Evolutionary conservation across 2,329 filamentous ascomycete genomes (phyloP).

Genomic region (Dendryphion nanum): DNA sequence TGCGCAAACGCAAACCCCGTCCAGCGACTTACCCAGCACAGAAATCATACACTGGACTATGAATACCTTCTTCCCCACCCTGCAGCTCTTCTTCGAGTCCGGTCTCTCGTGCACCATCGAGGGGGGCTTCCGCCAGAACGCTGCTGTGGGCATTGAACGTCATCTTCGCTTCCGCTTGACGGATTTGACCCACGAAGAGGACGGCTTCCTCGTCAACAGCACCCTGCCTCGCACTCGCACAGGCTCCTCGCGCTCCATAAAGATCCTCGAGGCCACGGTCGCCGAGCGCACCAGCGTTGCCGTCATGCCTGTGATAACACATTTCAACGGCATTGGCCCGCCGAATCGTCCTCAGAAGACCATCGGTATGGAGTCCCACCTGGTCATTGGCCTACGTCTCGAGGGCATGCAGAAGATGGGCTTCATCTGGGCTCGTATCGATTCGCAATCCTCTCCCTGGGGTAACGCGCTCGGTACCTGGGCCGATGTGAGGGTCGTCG

Average conservation of each 20-base stretch:
- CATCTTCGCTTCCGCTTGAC: constrained; percentile 26
- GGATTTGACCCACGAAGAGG: constrained; percentile 25
- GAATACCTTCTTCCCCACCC: constrained; percentile 28
- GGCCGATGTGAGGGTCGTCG: constrained; percentile 20
- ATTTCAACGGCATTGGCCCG: background rate
- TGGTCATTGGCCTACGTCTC: constrained; percentile 23
- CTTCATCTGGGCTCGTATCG: constrained; percentile 19
- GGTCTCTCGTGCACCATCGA: constrained; percentile 26
- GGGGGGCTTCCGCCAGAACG: constrained; percentile 11
- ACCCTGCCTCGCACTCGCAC: constrained; percentile 15
- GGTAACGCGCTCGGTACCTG: constrained; percentile 8
- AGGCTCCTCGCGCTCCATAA: constrained; percentile 9
- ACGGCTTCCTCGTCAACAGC: constrained; percentile 15
- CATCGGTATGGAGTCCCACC: constrained; percentile 18
- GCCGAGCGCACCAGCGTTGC: constrained; percentile 21
- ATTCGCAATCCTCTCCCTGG: background rate
- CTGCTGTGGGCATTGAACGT: constrained; percentile 21
- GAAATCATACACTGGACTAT: constrained; percentile 26
- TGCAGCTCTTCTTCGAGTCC: constrained; percentile 32
- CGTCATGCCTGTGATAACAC: constrained; percentile 5
- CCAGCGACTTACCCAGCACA: constrained; percentile 4
- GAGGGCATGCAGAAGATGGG: constrained; percentile 24
- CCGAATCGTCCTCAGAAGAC: constrained; percentile 1
- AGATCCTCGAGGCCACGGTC: constrained; percentile 18
- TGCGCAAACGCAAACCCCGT: background rate